These are phyloP conservation scores for Daldinia childiae DNA, from an alignment of 495 filamentous ascomycete species.

Conservation along the genomic window DNA sequence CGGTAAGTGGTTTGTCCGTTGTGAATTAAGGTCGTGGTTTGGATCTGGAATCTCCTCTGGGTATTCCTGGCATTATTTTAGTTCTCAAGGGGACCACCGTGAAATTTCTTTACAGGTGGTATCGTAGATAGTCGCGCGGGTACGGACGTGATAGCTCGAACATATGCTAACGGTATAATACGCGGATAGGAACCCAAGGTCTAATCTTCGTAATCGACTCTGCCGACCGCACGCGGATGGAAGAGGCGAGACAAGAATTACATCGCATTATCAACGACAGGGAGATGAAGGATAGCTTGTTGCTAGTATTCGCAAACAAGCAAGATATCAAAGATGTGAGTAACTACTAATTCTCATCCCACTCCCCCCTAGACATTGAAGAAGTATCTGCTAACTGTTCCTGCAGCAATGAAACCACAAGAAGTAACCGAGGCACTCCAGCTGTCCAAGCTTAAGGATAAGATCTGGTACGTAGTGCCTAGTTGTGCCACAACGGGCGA, in stretches of 20 bases:
- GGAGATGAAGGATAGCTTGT: constrained; percentile 96
- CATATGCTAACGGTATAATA: not conserved
- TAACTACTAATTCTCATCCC: constrained; percentile 20
- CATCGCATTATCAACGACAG: constrained; percentile 96
- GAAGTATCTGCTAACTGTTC: constrained; percentile 7
- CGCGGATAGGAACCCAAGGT: constrained; percentile 81
- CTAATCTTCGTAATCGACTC: constrained; percentile 98
- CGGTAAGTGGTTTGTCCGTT: constrained; percentile 62
- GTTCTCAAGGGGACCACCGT: not conserved
- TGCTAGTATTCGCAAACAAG: constrained; percentile 98
- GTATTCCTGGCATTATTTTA: not conserved
- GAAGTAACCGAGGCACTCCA: constrained; percentile 88
- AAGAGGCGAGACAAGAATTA: constrained; percentile 88
- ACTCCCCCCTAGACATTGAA: not conserved
- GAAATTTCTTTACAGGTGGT: not conserved
- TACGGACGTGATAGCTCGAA: not conserved
- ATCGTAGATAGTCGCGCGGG: not conserved
- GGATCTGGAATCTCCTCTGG: not conserved
- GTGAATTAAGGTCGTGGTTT: not conserved
- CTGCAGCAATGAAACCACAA: constrained; percentile 80
- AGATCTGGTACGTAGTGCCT: constrained; percentile 95
- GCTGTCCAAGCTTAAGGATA: constrained; percentile 85
- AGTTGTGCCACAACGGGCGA: constrained; percentile 94
- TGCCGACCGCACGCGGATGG: constrained; percentile 83
- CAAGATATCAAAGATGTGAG: constrained; percentile 87